Evolutionary conservation across 371 early-diverging fungal genomes (phyloP).

Genomic region (Polyrhizophydium stewartii): DNA sequence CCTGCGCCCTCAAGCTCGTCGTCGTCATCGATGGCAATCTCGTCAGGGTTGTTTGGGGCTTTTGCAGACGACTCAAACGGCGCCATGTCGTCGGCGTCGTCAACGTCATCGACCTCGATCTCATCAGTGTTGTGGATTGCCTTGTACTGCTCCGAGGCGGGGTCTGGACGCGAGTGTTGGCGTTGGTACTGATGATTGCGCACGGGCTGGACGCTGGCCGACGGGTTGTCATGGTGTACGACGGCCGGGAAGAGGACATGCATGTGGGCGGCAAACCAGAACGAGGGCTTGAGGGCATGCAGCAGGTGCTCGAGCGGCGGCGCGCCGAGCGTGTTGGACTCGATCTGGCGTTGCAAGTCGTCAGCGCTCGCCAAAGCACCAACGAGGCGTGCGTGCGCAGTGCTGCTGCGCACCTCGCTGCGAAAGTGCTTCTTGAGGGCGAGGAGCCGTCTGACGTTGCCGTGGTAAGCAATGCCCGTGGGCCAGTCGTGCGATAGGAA

Average conservation of each 20-base stretch:
- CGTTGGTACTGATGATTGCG: no score
- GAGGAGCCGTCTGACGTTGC: slow-evolving; percentile 62
- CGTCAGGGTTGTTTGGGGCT: slow-evolving; percentile 32
- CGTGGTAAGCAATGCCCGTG: slow-evolving; percentile 72
- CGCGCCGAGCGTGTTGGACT: slow-evolving; percentile 70
- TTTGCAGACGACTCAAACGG: no score
- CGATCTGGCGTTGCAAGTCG: slow-evolving; percentile 55
- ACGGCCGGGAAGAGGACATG: slow-evolving; percentile 87
- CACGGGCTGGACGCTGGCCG: no score
- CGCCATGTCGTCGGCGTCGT: slow-evolving; percentile 5
- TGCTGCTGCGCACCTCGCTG: slow-evolving; percentile 54
- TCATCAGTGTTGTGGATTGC: no score
- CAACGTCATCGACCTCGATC: slow-evolving; percentile 12
- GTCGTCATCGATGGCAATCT: slow-evolving; percentile 36
- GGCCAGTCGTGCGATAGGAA: slow-evolving; percentile 98
- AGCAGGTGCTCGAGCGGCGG: slow-evolving; percentile 63
- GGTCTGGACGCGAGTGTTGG: no score
- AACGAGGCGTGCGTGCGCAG: neutral
- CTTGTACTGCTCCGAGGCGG: no score
- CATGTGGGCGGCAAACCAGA: slow-evolving; percentile 89
- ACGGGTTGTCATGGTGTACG: slow-evolving; percentile 43
- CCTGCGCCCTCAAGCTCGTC: slow-evolving; percentile 17
- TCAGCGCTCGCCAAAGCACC: no score
- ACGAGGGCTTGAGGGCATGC: slow-evolving; percentile 65
- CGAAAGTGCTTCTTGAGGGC: slow-evolving; percentile 63